Percentiles rank a stretch among this genome's conserved stretches.
Evolutionary conservation across 2,329 filamentous ascomycete genomes (phyloP).

Genomic region (Pseudogymnoascus destructans): DNA sequence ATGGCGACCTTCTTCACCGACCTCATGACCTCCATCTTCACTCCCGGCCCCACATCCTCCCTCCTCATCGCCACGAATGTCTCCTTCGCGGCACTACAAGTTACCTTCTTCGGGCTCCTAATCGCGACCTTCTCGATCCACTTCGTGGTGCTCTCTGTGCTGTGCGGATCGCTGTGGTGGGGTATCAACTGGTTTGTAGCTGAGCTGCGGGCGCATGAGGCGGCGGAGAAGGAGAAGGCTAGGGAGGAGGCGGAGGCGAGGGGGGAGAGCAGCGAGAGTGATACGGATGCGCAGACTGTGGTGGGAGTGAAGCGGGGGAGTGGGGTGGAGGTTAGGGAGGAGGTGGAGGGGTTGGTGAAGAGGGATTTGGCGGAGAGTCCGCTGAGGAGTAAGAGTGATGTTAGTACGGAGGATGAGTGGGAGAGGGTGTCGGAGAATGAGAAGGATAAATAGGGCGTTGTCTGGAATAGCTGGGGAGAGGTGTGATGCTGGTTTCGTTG

Average conservation of each 20-base stretch:
- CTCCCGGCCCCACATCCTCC: constrained; percentile 75
- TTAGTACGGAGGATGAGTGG: constrained; percentile 95
- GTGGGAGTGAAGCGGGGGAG: constrained; percentile 27
- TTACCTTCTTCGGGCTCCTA: constrained; percentile 63
- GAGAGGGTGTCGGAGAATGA: constrained; percentile 77
- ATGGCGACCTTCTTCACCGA: constrained; percentile 56
- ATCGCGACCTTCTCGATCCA: constrained; percentile 76
- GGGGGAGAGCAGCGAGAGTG: constrained; percentile 25
- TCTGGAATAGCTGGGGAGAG: neutral
- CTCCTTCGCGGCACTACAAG: constrained; percentile 74
- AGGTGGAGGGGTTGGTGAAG: constrained; percentile 12
- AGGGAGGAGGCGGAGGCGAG: constrained; percentile 29
- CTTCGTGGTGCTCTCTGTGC: constrained; percentile 66
- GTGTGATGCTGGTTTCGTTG: neutral
- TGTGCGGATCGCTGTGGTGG: constrained; percentile 78
- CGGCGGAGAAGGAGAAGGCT: constrained; percentile 29
- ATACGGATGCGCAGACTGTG: constrained; percentile 39
- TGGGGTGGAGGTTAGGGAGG: constrained; percentile 19
- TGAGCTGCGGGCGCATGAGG: constrained; percentile 42
- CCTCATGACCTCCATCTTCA: constrained; percentile 89
- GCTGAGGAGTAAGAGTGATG: constrained; percentile 37
- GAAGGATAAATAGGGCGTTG: constrained; percentile 37
- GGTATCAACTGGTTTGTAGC: constrained; percentile 93
- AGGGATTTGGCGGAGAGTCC: constrained; percentile 21
- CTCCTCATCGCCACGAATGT: constrained; percentile 82